Base-by-base conservation (phyloP, 257 asterid genomes). In the Thymus quinquecostatus region DNA sequence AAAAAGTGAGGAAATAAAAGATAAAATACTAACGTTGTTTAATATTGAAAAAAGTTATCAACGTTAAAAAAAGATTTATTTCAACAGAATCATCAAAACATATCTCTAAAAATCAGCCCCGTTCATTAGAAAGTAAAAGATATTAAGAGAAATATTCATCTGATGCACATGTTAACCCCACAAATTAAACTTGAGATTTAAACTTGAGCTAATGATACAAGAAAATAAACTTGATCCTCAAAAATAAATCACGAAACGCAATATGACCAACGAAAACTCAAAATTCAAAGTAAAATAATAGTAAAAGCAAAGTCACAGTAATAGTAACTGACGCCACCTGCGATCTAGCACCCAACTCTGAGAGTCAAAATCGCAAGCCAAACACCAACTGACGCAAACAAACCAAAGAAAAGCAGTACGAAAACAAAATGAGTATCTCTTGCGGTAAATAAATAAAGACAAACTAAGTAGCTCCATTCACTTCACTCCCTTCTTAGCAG, bases 401-500 rank as follows among this genome's bases (percentile, higher is more conserved):
- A 61, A 8, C 10, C 51, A 11, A 28, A 28, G 14, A 4, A 29
- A 6, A n/a, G 32, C 7, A 36, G 12, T 14, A 32, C 43, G 30
- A 12, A 44, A 21, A 45, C 33, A 28, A 64, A 64, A n/a, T 8
- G 38, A 14, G 29, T 10, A 27, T 33, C 33, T 71, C 10, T 36
- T 28, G 41, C 8, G 10, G 50, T 3, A 59, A 43, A 21, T 10
- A 41, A 41, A 51, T 14, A 14, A 21, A 51, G 10, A n/a, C 2
- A 21, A 8, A 7, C 11, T 51, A 21, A 53, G 4, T 53, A 6
- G 11, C 2, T 4, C 27, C 30, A 59, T 59, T 59, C 68, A 84
- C 81, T 73, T 81, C 69, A 60, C 86, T 70, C 85, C 86, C 80
- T 85, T 85, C 86, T 85, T 85, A 2, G 61, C 84, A 0, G 87